phyloP scores from a whole-genome alignment of 192 early-diverging fungal genomes.

The Lobosporangium transversale region DNA sequence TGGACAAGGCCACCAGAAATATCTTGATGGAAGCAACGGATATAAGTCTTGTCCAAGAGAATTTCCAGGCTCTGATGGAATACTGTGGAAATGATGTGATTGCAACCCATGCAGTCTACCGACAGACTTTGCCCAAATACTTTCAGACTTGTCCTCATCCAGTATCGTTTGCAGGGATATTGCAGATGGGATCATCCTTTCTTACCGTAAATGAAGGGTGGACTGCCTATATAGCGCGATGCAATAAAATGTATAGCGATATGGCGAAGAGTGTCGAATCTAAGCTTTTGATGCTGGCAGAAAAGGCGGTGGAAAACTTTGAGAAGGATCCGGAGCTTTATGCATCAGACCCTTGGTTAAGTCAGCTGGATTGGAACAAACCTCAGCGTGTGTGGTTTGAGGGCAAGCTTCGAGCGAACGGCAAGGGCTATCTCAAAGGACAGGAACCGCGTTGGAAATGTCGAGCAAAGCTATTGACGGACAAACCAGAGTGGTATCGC shows the following conservation, averaged over 20 bases:
- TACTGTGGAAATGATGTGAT: conserved; percentile 94
- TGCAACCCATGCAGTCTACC: conserved; percentile 79
- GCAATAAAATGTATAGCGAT: conserved; percentile 66
- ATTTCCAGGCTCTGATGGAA: conserved; percentile 73
- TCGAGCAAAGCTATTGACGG: conserved; percentile 58
- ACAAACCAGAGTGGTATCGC: conserved; percentile 83
- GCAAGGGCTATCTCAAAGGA: conserved; percentile 37
- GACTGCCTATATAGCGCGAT: conserved; percentile 72
- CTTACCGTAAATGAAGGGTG: conserved; percentile 85
- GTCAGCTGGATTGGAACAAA: conserved; percentile 79
- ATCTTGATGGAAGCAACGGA: conserved; percentile 66
- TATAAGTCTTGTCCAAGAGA: conserved; percentile 29
- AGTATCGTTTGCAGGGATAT: conserved; percentile 89
- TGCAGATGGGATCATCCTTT: conserved; percentile 88
- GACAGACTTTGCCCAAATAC: conserved; percentile 75
- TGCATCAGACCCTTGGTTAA: conserved; percentile 81
- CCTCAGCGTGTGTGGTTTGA: conserved; percentile 45
- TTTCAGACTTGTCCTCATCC: conserved; percentile 90
- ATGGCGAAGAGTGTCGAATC: conserved; percentile 60
- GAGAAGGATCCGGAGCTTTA: conserved; percentile 32
- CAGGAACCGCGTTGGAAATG: conserved; percentile 57
- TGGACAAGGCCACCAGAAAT: conserved; percentile 75
- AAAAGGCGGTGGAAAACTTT: conserved; percentile 52
- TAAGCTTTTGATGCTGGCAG: conserved; percentile 58
- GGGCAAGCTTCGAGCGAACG: conserved; percentile 48